These are phyloP conservation scores for Leptodermis oblonga DNA, from an alignment of 257 asterid genomes.

Conservation along the genomic window DNA sequence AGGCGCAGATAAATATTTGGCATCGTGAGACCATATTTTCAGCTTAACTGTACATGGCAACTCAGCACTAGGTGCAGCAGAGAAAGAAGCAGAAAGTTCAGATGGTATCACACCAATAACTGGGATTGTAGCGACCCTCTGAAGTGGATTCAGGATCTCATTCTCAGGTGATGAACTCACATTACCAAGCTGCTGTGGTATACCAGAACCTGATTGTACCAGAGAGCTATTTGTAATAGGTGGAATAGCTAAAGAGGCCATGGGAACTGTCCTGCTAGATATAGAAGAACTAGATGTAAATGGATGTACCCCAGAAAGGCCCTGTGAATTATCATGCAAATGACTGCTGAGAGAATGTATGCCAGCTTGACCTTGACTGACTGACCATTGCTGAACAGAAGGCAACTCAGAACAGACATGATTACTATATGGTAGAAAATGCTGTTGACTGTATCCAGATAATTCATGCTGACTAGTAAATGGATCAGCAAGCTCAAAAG, in stretches of 20 bases:
- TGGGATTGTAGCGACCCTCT: slow-evolving; percentile 13
- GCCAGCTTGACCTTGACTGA: slow-evolving; percentile 89
- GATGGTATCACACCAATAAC: slow-evolving; percentile 10
- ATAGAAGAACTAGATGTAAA: slow-evolving; percentile 6
- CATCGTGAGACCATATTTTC: slow-evolving; percentile 82
- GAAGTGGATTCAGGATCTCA: neutral
- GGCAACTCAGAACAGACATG: slow-evolving; percentile 82
- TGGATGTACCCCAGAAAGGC: neutral
- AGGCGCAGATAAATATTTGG: slow-evolving; percentile 52
- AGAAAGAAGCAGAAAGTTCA: slow-evolving; percentile 11
- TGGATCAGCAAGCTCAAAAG: slow-evolving; percentile 6
- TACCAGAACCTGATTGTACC: slow-evolving; percentile 49
- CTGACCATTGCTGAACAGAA: slow-evolving; percentile 79
- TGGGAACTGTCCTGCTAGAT: neutral
- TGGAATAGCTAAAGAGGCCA: slow-evolving; percentile 14
- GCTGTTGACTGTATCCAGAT: slow-evolving; percentile 19
- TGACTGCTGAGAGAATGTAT: slow-evolving; percentile 27
- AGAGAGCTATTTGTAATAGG: neutral
- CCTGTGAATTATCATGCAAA: slow-evolving; percentile 1
- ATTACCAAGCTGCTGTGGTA: slow-evolving; percentile 53
- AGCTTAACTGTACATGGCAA: slow-evolving; percentile 97
- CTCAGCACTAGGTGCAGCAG: slow-evolving; percentile 40
- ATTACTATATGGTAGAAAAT: slow-evolving; percentile 61
- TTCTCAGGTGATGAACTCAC: neutral
- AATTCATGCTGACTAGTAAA: neutral